Conservation (phyloP, 2,329 filamentous ascomycete species). For the Tympanopsis confertula region DNA sequence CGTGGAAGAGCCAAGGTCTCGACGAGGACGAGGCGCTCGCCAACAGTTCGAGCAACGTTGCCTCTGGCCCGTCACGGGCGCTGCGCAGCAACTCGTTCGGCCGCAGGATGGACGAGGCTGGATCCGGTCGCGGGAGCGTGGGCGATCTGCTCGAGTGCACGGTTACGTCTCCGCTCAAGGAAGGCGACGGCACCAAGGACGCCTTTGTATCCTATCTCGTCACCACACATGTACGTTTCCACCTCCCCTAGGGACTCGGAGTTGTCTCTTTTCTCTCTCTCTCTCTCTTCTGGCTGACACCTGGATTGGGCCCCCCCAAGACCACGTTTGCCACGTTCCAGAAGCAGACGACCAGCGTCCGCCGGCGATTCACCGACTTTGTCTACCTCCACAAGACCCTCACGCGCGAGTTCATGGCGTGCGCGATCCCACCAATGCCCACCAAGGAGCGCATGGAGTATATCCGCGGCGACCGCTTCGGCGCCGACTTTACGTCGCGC, state of each 20-base stretch:
- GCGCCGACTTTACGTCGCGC: conserved; percentile 78
- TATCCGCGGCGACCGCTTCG: conserved; percentile 90
- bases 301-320: conserved; percentile 27
- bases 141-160: conserved; percentile 71
- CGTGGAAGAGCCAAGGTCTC: too few species aligned
- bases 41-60: too few species aligned
- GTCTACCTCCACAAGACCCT: conserved; percentile 91
- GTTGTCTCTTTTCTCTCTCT: conserved; percentile 6
- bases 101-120: too few species aligned
- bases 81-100: too few species aligned
- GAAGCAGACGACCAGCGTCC: conserved; percentile 65
- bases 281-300: neutral
- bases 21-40: too few species aligned
- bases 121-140: too few species aligned
- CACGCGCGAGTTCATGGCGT: conserved; percentile 75
- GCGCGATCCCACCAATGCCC: conserved; percentile 84
- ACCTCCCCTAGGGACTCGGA: neutral
- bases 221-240: conserved; percentile 62
- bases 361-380: conserved; percentile 94
- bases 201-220: conserved; percentile 93
- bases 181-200: conserved; percentile 93
- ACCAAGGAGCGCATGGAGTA: conserved; percentile 99
- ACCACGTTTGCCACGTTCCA: conserved; percentile 92
- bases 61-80: too few species aligned
- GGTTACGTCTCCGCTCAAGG: conserved; percentile 80